Conservation (phyloP, 2,329 filamentous ascomycete species). For the Diaporthe aspalathi region DNA sequence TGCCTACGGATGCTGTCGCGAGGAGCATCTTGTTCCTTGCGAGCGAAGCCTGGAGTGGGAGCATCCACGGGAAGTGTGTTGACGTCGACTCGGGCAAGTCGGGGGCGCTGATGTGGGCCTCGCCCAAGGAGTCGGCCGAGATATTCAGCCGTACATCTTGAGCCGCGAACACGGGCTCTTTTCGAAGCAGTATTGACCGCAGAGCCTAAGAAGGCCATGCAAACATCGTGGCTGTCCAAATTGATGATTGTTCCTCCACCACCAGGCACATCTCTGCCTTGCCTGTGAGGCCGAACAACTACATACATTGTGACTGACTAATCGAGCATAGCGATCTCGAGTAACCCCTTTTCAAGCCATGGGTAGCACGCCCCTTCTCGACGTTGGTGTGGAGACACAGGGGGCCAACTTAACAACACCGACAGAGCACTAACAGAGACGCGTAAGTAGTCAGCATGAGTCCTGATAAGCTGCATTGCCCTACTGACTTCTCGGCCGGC, state of each 20-base stretch:
- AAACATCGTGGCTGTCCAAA: neutral
- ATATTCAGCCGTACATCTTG: neutral
- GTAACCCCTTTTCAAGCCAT: constrained; percentile 13
- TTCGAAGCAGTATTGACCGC: neutral
- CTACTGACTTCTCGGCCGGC: neutral
- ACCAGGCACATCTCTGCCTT: no score
- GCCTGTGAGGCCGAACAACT: neutral
- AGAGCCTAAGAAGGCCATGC: no score
- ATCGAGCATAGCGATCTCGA: no score
- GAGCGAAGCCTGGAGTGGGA: constrained; percentile 16
- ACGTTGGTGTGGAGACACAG: constrained; percentile 1
- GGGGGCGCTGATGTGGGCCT: constrained; percentile 17
- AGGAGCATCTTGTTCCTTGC: constrained; percentile 23
- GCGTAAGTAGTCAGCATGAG: neutral
- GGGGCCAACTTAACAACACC: neutral
- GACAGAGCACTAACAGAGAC: neutral
- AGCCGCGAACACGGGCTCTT: neutral
- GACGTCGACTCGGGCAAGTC: constrained; percentile 21
- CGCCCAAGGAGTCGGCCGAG: neutral
- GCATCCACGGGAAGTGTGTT: constrained; percentile 9
- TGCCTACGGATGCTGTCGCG: constrained; percentile 10
- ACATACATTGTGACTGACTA: neutral
- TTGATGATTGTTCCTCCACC: neutral
- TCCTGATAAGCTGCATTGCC: constrained; percentile 1
- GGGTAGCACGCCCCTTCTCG: constrained; percentile 1